Conservation (phyloP, 1,284 basidiomycete genomes). For the Heterobasidion annosum region DNA sequence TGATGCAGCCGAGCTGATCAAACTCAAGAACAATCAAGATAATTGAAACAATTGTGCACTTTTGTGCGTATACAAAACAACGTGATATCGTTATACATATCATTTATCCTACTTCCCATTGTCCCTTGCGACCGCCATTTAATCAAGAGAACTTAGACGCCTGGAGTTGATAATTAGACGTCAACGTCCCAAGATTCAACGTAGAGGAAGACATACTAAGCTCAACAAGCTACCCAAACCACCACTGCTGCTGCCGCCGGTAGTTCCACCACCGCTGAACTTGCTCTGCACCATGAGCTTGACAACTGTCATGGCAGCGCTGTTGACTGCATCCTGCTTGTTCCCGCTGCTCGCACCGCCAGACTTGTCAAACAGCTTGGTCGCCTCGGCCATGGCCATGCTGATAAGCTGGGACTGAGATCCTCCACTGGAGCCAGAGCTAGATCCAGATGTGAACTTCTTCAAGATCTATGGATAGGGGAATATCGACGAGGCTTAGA, state of each 20-base stretch:
- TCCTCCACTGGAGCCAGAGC: conserved; percentile 29
- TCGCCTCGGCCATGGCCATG: conserved; percentile 75
- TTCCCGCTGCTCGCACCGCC: conserved; percentile 57
- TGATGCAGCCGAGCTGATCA: no score
- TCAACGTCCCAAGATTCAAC: background rate
- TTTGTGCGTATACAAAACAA: no score
- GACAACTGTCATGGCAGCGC: conserved; percentile 78
- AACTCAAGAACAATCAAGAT: no score
- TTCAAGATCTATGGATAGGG: conserved; percentile 41
- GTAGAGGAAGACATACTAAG: conserved; percentile 31
- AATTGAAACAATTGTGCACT: no score
- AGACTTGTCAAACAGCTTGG: conserved; percentile 63
- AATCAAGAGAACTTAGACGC: background rate
- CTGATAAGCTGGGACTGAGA: conserved; percentile 62
- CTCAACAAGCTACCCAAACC: conserved; percentile 49
- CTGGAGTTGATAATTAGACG: background rate
- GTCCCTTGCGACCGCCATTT: background rate
- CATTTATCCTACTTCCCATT: background rate
- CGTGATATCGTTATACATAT: background rate
- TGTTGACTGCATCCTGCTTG: conserved; percentile 77
- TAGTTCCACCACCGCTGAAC: conserved; percentile 28
- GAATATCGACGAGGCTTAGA: background rate
- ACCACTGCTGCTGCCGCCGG: conserved; percentile 57
- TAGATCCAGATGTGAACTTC: conserved; percentile 46
- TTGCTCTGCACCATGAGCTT: conserved; percentile 70